Evolutionary conservation across 371 early-diverging fungal genomes (phyloP), one percentile per base, ranked within the genome.

Genomic region (Catenaria anguillulae): DNA sequence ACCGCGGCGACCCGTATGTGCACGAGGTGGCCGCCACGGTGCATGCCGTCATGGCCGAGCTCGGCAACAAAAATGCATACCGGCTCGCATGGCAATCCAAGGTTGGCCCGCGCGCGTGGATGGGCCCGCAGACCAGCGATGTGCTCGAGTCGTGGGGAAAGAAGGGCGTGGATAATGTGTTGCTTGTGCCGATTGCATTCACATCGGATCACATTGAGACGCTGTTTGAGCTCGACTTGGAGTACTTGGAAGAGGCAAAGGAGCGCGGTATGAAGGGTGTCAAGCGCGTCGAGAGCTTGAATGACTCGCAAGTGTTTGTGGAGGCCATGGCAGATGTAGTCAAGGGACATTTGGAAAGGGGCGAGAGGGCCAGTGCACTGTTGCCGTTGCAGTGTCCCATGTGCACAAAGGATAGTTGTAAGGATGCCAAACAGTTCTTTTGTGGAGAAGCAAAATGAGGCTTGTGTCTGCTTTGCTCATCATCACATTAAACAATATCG

Each of bases 141-240:
- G 92, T 86, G 0, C 78, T 97, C 62, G 70, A 84, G 60, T 84
- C 83, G 0, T 78, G 88, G 62, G 92, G 82, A 6, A 77, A 84
- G 56, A 70, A 76, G 50, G 91, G 92, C 4, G 71, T 82, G 66
- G 87, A 85, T 63, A 82, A 92, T 63, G 64, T 90, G 48, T 70
- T 94, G 24, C 71, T 90, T 34, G 87, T 94, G 0, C 97, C 97
- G 5, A 86, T 97, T 68, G 95, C 95, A 0, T 97, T 97, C 62
- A 93, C 92, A 5, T 86, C 86, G 35, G 97, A 97, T 67, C 97
- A 97, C 70, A 87, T 97, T 56, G 97, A 97, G 71, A 97, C 97
- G 2, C 66, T 97, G 61, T 97, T 80, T 77, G 97, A 97, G 79
- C 74, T 97, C 58, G 97, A 94, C 73, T 65, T 87, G 26, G 93